Evolutionary conservation across 495 filamentous ascomycete species (phyloP).

Genomic region (Lophiotrema nucula): DNA sequence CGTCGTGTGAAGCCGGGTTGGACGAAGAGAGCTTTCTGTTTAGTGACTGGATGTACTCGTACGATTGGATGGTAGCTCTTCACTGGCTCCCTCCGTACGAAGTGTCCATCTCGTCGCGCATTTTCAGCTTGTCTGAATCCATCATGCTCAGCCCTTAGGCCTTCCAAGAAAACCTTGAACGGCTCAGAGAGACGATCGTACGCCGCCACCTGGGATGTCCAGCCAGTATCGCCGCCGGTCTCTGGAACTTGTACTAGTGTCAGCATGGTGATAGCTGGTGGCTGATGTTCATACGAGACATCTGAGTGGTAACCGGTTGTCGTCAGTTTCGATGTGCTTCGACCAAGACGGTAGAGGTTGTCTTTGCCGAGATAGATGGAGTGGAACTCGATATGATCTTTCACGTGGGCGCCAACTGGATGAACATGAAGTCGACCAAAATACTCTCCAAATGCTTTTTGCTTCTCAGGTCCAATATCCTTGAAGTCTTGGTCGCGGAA

Average conservation of each 20-base stretch:
- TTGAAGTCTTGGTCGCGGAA: constrained; percentile 61
- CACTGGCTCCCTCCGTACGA: constrained; percentile 25
- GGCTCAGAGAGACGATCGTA: constrained; percentile 27
- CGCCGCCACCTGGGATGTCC: constrained; percentile 15
- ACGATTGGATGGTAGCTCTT: constrained; percentile 28
- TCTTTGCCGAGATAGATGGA: constrained; percentile 24
- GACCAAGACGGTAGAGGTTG: constrained; percentile 24
- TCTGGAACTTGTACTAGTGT: constrained; percentile 19
- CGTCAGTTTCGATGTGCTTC: constrained; percentile 9
- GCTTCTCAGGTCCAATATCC: constrained; percentile 23
- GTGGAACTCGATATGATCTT: constrained; percentile 30
- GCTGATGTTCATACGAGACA: constrained; percentile 29
- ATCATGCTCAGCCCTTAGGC: constrained; percentile 20
- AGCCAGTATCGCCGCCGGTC: constrained; percentile 27
- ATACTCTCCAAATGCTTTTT: constrained; percentile 23
- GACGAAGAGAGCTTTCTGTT: constrained; percentile 26
- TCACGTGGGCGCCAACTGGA: constrained; percentile 25
- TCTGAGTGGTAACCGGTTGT: constrained; percentile 29
- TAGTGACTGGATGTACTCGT: constrained; percentile 22
- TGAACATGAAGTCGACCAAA: constrained; percentile 30
- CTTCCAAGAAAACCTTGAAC: constrained; percentile 20
- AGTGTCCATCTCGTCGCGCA: constrained; percentile 10
- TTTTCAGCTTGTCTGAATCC: constrained; percentile 24
- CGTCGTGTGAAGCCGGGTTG: constrained; percentile 27
- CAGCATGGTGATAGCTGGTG: constrained; percentile 27